Evolutionary conservation across 169 alveolate genomes (phyloP).

Genomic region (Plasmodium knowlesi): DNA sequence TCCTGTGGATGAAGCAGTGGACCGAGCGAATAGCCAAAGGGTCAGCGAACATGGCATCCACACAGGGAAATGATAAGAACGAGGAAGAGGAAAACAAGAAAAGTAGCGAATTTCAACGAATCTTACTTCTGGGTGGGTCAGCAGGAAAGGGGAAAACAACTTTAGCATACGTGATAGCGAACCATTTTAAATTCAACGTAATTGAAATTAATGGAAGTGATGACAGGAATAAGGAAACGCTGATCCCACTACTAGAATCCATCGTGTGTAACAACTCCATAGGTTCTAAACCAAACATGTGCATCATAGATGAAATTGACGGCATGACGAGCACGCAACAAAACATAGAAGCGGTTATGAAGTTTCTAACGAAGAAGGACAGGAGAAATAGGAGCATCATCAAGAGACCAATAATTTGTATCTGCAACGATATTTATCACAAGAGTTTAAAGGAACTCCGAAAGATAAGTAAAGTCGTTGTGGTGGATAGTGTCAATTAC

Average conservation of each 20-base stretch:
- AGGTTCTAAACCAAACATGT: conserved; percentile 82
- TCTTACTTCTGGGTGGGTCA: conserved; percentile 93
- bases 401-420: conserved; percentile 96
- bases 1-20: conserved; percentile 77
- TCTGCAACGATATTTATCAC: conserved; percentile 93
- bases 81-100: conserved; percentile 21
- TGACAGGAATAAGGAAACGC: conserved; percentile 91
- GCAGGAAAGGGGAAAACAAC: conserved; percentile 98
- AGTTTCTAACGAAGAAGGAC: conserved; percentile 73
- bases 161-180: conserved; percentile 90
- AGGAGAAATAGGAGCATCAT: conserved; percentile 37
- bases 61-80: background rate
- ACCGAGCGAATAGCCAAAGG: conserved; percentile 28
- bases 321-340: conserved; percentile 95
- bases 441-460: conserved; percentile 84
- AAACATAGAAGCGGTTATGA: conserved; percentile 62
- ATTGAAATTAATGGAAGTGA: conserved; percentile 97
- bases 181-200: conserved; percentile 92
- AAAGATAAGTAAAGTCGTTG: conserved; percentile 80
- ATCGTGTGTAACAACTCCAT: conserved; percentile 82
- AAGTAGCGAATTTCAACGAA: conserved; percentile 70
- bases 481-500: conserved; percentile 79
- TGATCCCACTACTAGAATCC: conserved; percentile 81
- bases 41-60: background rate
- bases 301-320: conserved; percentile 97